Evolutionary conservation across 2,329 filamentous ascomycete genomes (phyloP), one percentile per base, ranked within the genome.

Genomic region (Rhynchosporium secalis): DNA sequence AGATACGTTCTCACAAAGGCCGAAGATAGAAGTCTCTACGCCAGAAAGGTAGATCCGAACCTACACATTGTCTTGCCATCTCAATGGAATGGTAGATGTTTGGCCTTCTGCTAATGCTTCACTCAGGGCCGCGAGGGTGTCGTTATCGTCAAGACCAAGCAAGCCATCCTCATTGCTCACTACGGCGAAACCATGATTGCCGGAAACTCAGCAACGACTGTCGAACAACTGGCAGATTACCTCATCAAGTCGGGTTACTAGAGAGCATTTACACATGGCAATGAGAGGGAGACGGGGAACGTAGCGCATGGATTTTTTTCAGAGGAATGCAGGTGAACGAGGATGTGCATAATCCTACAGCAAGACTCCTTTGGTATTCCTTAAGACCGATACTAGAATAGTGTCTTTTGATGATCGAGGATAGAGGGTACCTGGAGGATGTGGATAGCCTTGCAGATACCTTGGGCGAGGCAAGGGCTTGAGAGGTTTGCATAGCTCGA

Each of bases 141-240:
- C 72, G 82, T 89, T 74, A 85, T 95, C 72, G 87, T 88, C 78
- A 96, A 96, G 83, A 96, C 94, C 72, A 88, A 83, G 73, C 89
- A 96, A 79, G 91, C 92, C 70, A 87, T 98, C 76, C 85, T 99
- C 75, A 79, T 99, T 75, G 90, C 86, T 70, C 92, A 96, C 81
- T 92, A 98, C 83, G 83, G 82, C 69, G 91, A 96, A 76, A 76
- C 76, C 66, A 80, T 87, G 70, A 82, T 90, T 76, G 90, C 90
- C 58, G 87, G 91, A 75, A 88, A 89, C 76, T 87, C 91, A 66
- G 87, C 87, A 72, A 85, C 85, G 75, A 91, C 90, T 56, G 90
- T 96, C 69, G 90, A 94, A 81, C 82, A 86, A 72, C 84, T 99
- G 66, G 92, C 86, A 72, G 91, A 96, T 78, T 97, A 98, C 81